Percentiles rank a stretch among this genome's conserved stretches.
phyloP scores from a whole-genome alignment of 352 stramenopile species.

The Globisporangium parvum region DNA sequence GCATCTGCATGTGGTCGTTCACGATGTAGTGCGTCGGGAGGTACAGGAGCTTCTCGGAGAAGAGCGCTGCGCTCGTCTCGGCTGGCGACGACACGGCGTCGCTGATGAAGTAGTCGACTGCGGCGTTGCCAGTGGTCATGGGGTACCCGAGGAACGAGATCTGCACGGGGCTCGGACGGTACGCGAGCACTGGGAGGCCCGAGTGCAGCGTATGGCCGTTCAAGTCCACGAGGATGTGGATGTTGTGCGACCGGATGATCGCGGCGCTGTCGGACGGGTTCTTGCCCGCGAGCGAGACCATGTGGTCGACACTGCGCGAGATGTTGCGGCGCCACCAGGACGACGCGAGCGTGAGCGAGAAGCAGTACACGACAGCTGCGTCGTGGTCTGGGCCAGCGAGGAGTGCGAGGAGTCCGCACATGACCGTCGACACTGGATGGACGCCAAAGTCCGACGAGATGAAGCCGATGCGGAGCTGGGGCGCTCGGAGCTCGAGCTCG shows the following conservation, averaged over 20 bases:
- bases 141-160: constrained; percentile 74
- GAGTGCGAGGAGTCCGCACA: constrained; percentile 56
- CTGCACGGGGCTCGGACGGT: constrained; percentile 62
- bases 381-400: constrained; percentile 26
- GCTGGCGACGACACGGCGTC: constrained; percentile 49
- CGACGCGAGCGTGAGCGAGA: constrained; percentile 40
- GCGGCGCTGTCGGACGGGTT: constrained; percentile 38
- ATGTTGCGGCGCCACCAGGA: constrained; percentile 86
- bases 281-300: constrained; percentile 61
- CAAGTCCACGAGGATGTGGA: constrained; percentile 79
- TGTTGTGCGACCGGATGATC: constrained; percentile 39
- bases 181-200: constrained; percentile 53
- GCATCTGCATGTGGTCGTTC: constrained; percentile 81
- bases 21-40: constrained; percentile 75
- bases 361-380: constrained; percentile 55
- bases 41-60: constrained; percentile 73
- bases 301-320: constrained; percentile 50
- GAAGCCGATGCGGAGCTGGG: constrained; percentile 52
- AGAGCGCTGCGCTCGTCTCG: constrained; percentile 27
- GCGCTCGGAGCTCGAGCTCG: constrained; percentile 18
- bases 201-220: constrained; percentile 82
- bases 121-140: constrained; percentile 51
- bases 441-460: constrained; percentile 81
- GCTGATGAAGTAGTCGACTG: constrained; percentile 66
- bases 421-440: constrained; percentile 64